Evolutionary conservation across 179 eudicot species (phyloP).

Genomic region (Camellia oleifera): DNA sequence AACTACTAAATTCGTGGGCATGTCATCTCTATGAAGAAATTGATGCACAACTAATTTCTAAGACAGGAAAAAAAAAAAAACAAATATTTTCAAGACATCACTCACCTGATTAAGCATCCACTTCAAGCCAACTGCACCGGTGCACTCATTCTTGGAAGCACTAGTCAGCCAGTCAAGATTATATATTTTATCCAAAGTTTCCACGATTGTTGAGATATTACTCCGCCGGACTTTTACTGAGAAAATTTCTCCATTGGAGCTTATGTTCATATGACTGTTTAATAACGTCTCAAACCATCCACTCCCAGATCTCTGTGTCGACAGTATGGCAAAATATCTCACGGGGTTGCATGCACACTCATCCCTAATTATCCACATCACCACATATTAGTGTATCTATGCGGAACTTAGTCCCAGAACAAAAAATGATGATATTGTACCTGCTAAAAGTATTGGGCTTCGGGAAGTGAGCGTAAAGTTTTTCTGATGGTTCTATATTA

Average conservation of each 20-base stretch:
- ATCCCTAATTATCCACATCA: constrained; percentile 38
- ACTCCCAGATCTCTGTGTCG: constrained; percentile 93
- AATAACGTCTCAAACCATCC: constrained; percentile 97
- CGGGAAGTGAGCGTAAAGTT: constrained; percentile 56
- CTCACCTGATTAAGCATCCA: constrained; percentile 99
- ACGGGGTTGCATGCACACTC: constrained; percentile 87
- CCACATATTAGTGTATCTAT: background rate
- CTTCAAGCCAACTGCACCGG: constrained; percentile 96
- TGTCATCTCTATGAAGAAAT: background rate
- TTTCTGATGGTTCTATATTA: constrained; percentile 26
- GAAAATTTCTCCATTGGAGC: constrained; percentile 93
- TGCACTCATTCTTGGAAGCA: constrained; percentile 90
- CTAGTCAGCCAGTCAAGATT: constrained; percentile 77
- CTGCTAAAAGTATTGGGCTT: constrained; percentile 67
- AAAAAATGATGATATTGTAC: constrained; percentile 22
- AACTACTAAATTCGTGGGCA: background rate
- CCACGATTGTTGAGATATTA: constrained; percentile 61
- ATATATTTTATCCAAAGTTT: constrained; percentile 71
- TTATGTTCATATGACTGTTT: constrained; percentile 81
- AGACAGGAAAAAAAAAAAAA: background rate
- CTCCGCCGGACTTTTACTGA: constrained; percentile 49
- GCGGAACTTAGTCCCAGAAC: background rate
- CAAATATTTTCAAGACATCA: constrained; percentile 2
- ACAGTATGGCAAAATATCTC: constrained; percentile 70
- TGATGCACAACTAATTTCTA: background rate